Evolutionary conservation across 2,329 filamentous ascomycete genomes (phyloP), one percentile per base, ranked within the genome.

Genomic region (Aspergillus sp.): DNA sequence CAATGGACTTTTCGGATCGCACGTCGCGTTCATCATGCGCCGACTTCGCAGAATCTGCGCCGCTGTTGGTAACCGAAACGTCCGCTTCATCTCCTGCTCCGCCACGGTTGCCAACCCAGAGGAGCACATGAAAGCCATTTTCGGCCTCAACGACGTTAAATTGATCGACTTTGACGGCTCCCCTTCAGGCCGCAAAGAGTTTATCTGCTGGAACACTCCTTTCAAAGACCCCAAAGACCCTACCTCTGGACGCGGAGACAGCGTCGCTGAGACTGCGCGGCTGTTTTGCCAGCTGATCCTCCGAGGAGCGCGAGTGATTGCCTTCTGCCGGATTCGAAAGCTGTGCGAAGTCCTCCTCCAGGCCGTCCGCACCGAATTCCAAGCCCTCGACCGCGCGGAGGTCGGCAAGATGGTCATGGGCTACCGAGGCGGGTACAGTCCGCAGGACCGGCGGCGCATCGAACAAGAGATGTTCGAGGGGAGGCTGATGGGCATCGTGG

Each of bases 401-500:
- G 87, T 90, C 35, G 83, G 84, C 63, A 82, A 82, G 24, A 79
- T 93, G 44, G 90, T 99, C 1, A 96, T 96, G 91, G 90, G 89
- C 0, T 99, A 99, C 65, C 85, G 94, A 56, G 94, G 94, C 20
- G 94, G 94, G 0, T 99, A 99, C 66, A 96, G 92, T 3, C 85
- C 93, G 2, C 88, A 95, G 67, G 94, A 99, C 64, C 82, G 94
- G 51, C 83, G 94, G 16, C 80, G 82, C 51, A 96, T 99, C 53
- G 94, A 99, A 70, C 84, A 82, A 22, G 92, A 97, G 67, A 97
- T 99, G 94, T 99, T 99, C 61, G 89, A 95, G 51, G 94, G 94
- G 0, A 94, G 92, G 63, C 79, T 99, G 1, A 80, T 96, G 55
- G 94, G 94, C 1, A 95, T 99, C 51, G 86, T 99, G 30, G 93